These are phyloP conservation scores for Escovopsis sp. DNA, from an alignment of 2,329 filamentous ascomycete species.

Conservation along the genomic window DNA sequence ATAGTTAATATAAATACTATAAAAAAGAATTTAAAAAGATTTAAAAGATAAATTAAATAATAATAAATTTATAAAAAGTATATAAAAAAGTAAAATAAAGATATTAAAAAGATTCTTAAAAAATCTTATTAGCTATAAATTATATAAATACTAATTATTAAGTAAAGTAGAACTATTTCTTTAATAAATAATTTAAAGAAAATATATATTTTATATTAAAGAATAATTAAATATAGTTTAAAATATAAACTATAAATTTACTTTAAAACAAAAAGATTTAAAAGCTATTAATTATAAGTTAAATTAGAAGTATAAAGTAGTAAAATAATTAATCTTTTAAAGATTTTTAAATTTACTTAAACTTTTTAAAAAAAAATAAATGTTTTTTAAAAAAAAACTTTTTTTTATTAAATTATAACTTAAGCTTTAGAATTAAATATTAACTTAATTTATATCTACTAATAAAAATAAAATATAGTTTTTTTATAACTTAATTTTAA, in stretches of 20 bases:
- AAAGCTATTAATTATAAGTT: neutral
- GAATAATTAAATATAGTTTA: too few species aligned
- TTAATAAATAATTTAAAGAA: neutral
- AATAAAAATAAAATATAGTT: neutral
- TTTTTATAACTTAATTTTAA: neutral
- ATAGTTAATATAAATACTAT: conserved; percentile 3
- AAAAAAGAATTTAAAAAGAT: neutral
- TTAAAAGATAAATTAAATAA: neutral
- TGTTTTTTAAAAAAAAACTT: conserved; percentile 1
- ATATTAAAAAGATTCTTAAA: neutral
- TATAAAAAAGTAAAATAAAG: neutral
- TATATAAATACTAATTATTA: neutral
- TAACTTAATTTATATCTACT: neutral
- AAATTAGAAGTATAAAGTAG: neutral
- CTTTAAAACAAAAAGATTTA: neutral
- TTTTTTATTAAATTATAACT: neutral
- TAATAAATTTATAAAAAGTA: neutral
- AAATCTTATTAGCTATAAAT: neutral
- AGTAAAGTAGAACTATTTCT: neutral
- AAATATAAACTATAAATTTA: neutral
- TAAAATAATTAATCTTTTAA: too few species aligned
- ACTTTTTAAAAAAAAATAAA: neutral
- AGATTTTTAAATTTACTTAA: neutral
- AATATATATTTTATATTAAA: neutral
- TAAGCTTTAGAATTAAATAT: neutral